Percentiles rank a stretch among this genome's conserved stretches.
Conservation (phyloP, 2,329 filamentous ascomycete genomes). For the Fusarium sterilihyphosum region DNA sequence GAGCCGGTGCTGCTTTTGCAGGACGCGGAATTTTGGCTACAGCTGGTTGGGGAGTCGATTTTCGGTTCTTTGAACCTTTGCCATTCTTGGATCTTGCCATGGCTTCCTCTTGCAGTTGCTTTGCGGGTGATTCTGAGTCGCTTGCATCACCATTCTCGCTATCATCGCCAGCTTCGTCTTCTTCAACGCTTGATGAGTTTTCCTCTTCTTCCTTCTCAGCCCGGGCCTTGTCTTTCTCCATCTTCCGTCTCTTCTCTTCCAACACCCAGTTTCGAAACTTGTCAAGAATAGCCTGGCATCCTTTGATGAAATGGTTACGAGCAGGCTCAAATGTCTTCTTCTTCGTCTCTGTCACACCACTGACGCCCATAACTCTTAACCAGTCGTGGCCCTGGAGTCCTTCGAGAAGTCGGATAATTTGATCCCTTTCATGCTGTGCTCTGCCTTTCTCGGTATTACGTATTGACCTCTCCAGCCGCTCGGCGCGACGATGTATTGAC, state of each 20-base stretch:
- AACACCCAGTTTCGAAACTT: conserved; percentile 91
- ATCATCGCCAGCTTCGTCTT: conserved; percentile 46
- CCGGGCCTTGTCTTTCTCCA: conserved; percentile 73
- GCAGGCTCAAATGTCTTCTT: conserved; percentile 90
- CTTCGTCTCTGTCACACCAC: conserved; percentile 82
- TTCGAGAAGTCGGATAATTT: conserved; percentile 74
- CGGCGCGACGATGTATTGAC: conserved; percentile 65
- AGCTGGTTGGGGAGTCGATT: conserved; percentile 38
- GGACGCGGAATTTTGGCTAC: conserved; percentile 28
- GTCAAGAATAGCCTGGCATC: conserved; percentile 82
- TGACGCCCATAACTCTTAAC: conserved; percentile 91
- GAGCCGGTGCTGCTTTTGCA: conserved; percentile 38
- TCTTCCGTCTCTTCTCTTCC: conserved; percentile 85
- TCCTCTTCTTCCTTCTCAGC: conserved; percentile 49
- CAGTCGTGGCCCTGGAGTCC: conserved; percentile 92
- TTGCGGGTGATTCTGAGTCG: conserved; percentile 59
- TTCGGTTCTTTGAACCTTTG: conserved; percentile 48
- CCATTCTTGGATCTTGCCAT: conserved; percentile 60
- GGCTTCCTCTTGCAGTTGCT: conserved; percentile 80
- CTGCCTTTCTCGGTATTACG: conserved; percentile 72
- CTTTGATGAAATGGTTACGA: conserved; percentile 83
- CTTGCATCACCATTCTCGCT: conserved; percentile 68
- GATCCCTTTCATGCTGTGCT: conserved; percentile 73
- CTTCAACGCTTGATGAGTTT: conserved; percentile 40
- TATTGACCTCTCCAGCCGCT: conserved; percentile 69